Evolutionary conservation across 441 rosid species (phyloP).

Genomic region (Pelargonium fulgidum): DNA sequence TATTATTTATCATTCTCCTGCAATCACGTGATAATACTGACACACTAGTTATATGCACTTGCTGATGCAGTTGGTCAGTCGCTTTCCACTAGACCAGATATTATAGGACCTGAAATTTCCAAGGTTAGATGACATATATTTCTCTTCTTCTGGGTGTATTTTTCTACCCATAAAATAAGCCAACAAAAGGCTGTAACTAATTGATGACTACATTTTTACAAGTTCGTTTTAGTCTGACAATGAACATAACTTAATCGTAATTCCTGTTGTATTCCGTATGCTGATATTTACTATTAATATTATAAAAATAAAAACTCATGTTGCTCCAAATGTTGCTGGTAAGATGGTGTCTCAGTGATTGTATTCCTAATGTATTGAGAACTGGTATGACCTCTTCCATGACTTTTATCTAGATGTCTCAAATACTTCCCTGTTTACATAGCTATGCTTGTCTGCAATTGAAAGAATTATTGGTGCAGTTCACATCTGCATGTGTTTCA

Average conservation of each 20-base stretch:
- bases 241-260: neutral
- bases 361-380: neutral
- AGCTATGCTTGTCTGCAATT: neutral
- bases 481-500: neutral
- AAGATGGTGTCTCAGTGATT: neutral
- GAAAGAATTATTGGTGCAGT: neutral
- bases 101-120: slow-evolving; percentile 77
- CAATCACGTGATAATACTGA: slow-evolving; percentile 29
- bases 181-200: neutral
- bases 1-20: slow-evolving; percentile 29
- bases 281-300: neutral
- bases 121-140: slow-evolving; percentile 50
- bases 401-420: neutral
- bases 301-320: neutral
- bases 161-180: slow-evolving; percentile 1
- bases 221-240: neutral
- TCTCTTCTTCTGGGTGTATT: slow-evolving; percentile 8
- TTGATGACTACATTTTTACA: neutral
- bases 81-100: slow-evolving; percentile 91
- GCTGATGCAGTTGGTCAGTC: slow-evolving; percentile 91
- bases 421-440: neutral
- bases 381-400: slow-evolving; percentile 3
- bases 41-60: slow-evolving; percentile 35
- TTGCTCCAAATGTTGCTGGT: neutral
- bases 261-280: neutral